Evolutionary conservation across 805 yeast species (phyloP).

Genomic region (Ascoidea rubescens): DNA sequence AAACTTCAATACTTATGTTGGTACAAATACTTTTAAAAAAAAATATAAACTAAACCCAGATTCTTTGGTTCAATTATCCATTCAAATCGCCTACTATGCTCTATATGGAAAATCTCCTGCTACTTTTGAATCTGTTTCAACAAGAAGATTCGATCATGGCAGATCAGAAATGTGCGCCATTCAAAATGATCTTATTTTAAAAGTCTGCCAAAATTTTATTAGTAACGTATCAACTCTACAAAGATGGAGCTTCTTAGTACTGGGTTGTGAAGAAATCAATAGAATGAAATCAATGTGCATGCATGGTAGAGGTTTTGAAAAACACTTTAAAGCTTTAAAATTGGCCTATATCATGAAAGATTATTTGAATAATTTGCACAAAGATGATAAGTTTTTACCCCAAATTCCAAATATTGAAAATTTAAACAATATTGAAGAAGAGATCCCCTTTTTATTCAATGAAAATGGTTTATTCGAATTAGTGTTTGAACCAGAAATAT

Average conservation of each 20-base stretch:
- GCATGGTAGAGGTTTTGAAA: slow-evolving; percentile 53
- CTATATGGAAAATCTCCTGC: slow-evolving; percentile 81
- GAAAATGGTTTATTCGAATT: slow-evolving; percentile 17
- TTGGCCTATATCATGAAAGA: slow-evolving; percentile 39
- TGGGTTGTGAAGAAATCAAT: slow-evolving; percentile 10
- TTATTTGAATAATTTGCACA: slow-evolving; percentile 28
- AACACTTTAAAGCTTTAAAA: slow-evolving; percentile 53
- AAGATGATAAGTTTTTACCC: slow-evolving; percentile 23
- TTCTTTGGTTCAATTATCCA: slow-evolving; percentile 80
- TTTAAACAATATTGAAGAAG: slow-evolving; percentile 12
- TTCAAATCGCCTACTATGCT: slow-evolving; percentile 85
- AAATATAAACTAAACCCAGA: slow-evolving; percentile 78
- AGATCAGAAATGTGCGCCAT: slow-evolving; percentile 59
- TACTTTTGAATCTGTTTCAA: slow-evolving; percentile 81
- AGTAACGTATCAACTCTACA: slow-evolving; percentile 32
- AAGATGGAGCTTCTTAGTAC: slow-evolving; percentile 29
- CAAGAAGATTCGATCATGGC: slow-evolving; percentile 52
- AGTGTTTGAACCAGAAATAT: slow-evolving; percentile 25
- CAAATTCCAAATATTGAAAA: slow-evolving; percentile 15
- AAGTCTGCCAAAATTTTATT: slow-evolving; percentile 48
- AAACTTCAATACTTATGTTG: slow-evolving; percentile 56
- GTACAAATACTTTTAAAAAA: slow-evolving; percentile 57
- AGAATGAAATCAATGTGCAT: slow-evolving; percentile 2
- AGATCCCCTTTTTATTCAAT: slow-evolving; percentile 32
- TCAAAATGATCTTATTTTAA: slow-evolving; percentile 37